phyloP scores from a whole-genome alignment of 2,329 filamentous ascomycete species.

The Nemania diffusa region DNA sequence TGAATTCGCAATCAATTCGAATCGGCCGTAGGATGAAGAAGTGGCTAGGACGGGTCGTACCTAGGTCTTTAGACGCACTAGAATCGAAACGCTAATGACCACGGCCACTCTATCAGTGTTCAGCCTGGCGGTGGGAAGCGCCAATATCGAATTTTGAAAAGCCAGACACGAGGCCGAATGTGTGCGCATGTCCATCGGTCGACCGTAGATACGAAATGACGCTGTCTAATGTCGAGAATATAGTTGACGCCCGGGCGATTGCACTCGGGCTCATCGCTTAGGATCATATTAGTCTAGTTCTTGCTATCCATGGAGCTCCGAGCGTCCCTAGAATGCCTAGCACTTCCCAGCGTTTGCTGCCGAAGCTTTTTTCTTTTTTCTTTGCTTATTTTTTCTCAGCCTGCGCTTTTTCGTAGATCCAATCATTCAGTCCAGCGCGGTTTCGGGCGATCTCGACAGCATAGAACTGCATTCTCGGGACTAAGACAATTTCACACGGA shows the following conservation, averaged over 20 bases:
- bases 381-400: slow-evolving; percentile 59
- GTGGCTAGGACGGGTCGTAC: background rate
- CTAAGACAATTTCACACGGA: slow-evolving; percentile 38
- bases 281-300: slow-evolving; percentile 7
- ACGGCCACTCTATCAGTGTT: background rate
- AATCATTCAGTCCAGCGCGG: slow-evolving; percentile 89
- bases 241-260: background rate
- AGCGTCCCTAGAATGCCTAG: background rate
- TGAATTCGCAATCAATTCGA: background rate
- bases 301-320: background rate
- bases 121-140: background rate
- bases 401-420: slow-evolving; percentile 90
- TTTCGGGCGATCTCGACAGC: slow-evolving; percentile 85
- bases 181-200: background rate
- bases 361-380: background rate
- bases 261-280: background rate
- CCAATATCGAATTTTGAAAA: background rate
- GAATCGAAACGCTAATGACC: background rate
- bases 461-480: slow-evolving; percentile 80
- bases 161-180: background rate
- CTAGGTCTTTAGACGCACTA: slow-evolving; percentile 9
- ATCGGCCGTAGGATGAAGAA: background rate
- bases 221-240: background rate
- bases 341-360: background rate
- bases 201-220: background rate